phyloP scores from a whole-genome alignment of 2,329 filamentous ascomycete genomes.

The Fonsecaea monophora region DNA sequence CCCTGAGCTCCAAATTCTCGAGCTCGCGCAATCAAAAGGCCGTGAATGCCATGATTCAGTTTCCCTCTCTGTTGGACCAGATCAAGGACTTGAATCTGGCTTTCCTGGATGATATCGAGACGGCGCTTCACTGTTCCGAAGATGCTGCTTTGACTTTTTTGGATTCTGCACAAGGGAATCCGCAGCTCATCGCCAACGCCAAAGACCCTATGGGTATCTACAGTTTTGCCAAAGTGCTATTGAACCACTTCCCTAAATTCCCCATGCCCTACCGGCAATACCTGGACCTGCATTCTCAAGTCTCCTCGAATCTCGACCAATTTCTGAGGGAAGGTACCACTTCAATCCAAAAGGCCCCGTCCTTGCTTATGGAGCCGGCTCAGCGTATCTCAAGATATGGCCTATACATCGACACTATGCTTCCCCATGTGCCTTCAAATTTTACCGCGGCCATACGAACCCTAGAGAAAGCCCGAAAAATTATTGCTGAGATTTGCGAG shows the following conservation, averaged over 20 bases:
- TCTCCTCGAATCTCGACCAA: conserved; percentile 78
- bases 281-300: conserved; percentile 86
- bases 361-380: conserved; percentile 92
- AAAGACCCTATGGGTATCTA: conserved; percentile 80
- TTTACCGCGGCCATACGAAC: conserved; percentile 51
- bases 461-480: conserved; percentile 87
- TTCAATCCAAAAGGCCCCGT: conserved; percentile 86
- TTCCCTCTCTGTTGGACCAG: conserved; percentile 78
- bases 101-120: conserved; percentile 78
- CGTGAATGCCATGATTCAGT: conserved; percentile 51
- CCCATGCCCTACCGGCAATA: conserved; percentile 91
- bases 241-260: conserved; percentile 94
- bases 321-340: conserved; percentile 74
- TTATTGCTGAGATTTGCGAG: conserved; percentile 95
- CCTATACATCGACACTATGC: conserved; percentile 92
- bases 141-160: conserved; percentile 74
- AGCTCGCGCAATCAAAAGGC: conserved; percentile 38
- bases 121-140: conserved; percentile 81
- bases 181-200: conserved; percentile 56
- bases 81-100: conserved; percentile 82
- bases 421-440: conserved; percentile 38
- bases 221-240: conserved; percentile 77
- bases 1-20: conserved; percentile 70
- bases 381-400: conserved; percentile 94
- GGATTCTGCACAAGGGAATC: conserved; percentile 48